Base-by-base conservation (phyloP, 225 moss, liverwort and hornwort species). In the Physcomitrium patens region DNA sequence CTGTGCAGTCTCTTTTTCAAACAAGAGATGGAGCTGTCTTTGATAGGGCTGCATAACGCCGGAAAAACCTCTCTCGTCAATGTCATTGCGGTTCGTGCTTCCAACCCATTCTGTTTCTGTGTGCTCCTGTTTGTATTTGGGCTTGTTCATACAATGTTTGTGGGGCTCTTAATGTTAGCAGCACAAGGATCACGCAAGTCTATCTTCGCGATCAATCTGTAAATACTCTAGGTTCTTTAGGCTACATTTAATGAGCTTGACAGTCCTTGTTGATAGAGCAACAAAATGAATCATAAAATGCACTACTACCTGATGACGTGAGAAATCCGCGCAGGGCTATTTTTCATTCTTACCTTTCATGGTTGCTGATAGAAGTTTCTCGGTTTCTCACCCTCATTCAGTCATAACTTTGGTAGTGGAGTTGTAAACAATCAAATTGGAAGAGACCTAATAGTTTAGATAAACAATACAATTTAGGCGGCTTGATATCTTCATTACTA, bases 21-120 rank as follows among this genome's bases (percentile, higher is more conserved):
- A 77, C 96, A 96, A 80, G 96, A 93, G 81, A 96, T 96, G 96
- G 96, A 96, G 87, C 83, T 96, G 3, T 92, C 93, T 37, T 79
- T 96, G 83, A 93, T 96, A 74, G 93, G 91, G 62, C 83, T 96
- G 71, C 96, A 96, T 67, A 96, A 96, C 71, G 93, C 93, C 22
- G 96, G 96, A 52, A 96, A 93, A 55, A 96, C 96, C 17, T 96
- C 96, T 48, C 84, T 93, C 55, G 96, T 96, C 43, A 96, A 96
- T 79, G 96, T 96, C 50, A 96, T 96, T 82, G 90, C 96, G 90
- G 93, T 91, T 53, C 53, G 83, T 81, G 51, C 59, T 63, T 80
- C 54, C 49, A 63, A 71, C 41, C 16, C 20, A 59, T 48, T 20
- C 8, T 41, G 6, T 17, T 47, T 53, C 28, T 65, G 28, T 45